phyloP scores from a whole-genome alignment of 495 filamentous ascomycete species.

The Penicillium fimorum region DNA sequence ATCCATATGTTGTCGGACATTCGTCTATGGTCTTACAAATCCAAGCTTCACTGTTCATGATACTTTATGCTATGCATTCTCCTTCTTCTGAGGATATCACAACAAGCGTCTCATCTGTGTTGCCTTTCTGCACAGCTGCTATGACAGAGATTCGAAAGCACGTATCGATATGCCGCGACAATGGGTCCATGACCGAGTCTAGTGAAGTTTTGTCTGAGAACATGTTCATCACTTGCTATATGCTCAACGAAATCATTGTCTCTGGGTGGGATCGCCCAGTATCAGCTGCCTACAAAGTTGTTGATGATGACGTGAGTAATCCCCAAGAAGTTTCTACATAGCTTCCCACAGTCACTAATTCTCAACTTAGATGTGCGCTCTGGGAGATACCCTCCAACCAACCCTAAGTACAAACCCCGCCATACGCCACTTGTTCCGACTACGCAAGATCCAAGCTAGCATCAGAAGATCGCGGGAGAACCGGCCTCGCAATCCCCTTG shows the following conservation, averaged over 20 bases:
- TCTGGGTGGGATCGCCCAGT: constrained; percentile 36
- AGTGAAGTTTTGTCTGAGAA: constrained; percentile 28
- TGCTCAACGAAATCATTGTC: constrained; percentile 36
- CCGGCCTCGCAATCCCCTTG: constrained; percentile 12
- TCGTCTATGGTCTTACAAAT: constrained; percentile 32
- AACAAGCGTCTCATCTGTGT: constrained; percentile 30
- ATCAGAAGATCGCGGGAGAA: constrained; percentile 29
- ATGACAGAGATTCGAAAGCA: constrained; percentile 31
- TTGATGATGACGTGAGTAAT: constrained; percentile 35
- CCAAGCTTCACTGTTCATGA: constrained; percentile 34
- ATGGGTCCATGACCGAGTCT: constrained; percentile 10
- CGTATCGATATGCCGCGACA: constrained; percentile 12
- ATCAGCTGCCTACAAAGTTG: constrained; percentile 26
- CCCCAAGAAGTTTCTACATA: not conserved
- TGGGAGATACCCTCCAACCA: constrained; percentile 29
- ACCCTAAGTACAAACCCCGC: constrained; percentile 25
- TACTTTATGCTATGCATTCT: constrained; percentile 35
- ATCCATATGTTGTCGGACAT: constrained; percentile 31
- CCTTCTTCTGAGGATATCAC: constrained; percentile 36
- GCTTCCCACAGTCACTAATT: not conserved
- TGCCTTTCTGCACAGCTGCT: constrained; percentile 34
- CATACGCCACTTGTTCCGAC: constrained; percentile 28
- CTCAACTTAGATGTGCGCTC: constrained; percentile 21
- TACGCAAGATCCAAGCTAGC: constrained; percentile 35
- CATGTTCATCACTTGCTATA: constrained; percentile 37